These are phyloP conservation scores for Daldinia bambusicola DNA, from an alignment of 495 filamentous ascomycete genomes.

Conservation along the genomic window DNA sequence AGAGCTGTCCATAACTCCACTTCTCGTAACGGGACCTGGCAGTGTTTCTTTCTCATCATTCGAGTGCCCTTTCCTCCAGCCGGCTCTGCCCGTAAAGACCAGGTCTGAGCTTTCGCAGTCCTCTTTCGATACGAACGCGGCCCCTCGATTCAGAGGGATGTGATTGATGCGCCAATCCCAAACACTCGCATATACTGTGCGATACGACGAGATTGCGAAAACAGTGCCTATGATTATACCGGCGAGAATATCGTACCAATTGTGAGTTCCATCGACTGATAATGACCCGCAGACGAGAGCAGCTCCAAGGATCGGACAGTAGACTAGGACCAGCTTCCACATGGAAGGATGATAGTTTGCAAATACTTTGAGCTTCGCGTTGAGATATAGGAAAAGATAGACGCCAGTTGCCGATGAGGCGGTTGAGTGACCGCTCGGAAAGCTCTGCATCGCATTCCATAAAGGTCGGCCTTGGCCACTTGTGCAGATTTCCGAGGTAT, in stretches of 20 bases:
- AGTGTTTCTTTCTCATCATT: constrained; percentile 26
- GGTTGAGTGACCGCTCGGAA: constrained; percentile 66
- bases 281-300: constrained; percentile 60
- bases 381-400: constrained; percentile 64
- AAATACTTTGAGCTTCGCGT: constrained; percentile 66
- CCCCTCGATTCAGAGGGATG: constrained; percentile 49
- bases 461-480: constrained; percentile 53
- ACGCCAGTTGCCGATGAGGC: constrained; percentile 63
- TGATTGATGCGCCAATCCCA: constrained; percentile 59
- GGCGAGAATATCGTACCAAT: constrained; percentile 62
- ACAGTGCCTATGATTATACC: constrained; percentile 57
- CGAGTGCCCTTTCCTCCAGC: constrained; percentile 26
- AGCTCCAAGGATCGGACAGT: constrained; percentile 61
- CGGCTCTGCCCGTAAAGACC: constrained; percentile 37
- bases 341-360: constrained; percentile 65
- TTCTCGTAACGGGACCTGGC: constrained; percentile 15
- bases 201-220: constrained; percentile 53
- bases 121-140: constrained; percentile 28
- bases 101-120: constrained; percentile 23
- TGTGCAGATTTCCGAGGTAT: constrained; percentile 61
- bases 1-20: constrained; percentile 13
- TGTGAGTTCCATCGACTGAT: constrained; percentile 60
- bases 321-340: constrained; percentile 64
- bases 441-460: constrained; percentile 56
- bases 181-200: constrained; percentile 55